These are phyloP conservation scores for Cladobotryum mycophilum DNA, from an alignment of 2,329 filamentous ascomycete species.

Conservation along the genomic window DNA sequence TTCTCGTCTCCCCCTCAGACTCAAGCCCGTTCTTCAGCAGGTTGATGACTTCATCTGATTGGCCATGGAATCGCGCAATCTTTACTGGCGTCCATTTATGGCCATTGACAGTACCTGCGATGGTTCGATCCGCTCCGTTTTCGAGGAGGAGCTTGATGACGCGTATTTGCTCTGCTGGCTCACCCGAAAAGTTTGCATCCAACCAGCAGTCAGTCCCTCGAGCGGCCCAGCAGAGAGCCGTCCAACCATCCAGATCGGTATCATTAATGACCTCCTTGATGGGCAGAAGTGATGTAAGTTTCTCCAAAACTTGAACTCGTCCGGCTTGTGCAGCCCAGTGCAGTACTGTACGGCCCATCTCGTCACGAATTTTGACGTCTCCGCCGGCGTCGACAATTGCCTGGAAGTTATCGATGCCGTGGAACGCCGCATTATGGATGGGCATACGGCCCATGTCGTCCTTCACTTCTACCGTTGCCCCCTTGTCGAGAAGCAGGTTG, in stretches of 20 bases:
- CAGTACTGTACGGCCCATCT: slow-evolving; percentile 4
- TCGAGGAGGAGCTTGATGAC: slow-evolving; percentile 11
- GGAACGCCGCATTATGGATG: slow-evolving; percentile 8
- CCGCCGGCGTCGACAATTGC: slow-evolving; percentile 10
- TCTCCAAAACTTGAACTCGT: slow-evolving; percentile 6
- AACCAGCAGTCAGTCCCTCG: slow-evolving; percentile 2
- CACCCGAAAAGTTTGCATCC: neutral
- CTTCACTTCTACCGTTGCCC: slow-evolving; percentile 3
- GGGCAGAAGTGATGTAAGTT: slow-evolving; percentile 3
- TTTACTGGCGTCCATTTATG: slow-evolving; percentile 10
- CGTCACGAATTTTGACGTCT: slow-evolving; percentile 5
- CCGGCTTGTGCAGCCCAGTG: slow-evolving; percentile 11
- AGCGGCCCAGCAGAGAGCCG: slow-evolving; percentile 12
- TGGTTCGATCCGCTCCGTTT: slow-evolving; percentile 8
- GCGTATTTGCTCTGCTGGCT: slow-evolving; percentile 7
- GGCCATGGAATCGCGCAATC: slow-evolving; percentile 7
- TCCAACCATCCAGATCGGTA: slow-evolving; percentile 9
- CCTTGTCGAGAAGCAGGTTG: slow-evolving; percentile 13
- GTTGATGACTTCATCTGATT: slow-evolving; percentile 4
- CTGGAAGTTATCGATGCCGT: slow-evolving; percentile 9
- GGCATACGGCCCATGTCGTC: slow-evolving; percentile 4
- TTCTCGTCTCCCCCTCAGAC: neutral
- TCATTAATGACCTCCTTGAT: slow-evolving; percentile 7
- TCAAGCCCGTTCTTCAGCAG: slow-evolving; percentile 8
- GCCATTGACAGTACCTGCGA: neutral